Evolutionary conservation across 192 early-diverging fungal species (phyloP), one percentile per base, ranked within the genome.

Genomic region (Coemansia interrupta): DNA sequence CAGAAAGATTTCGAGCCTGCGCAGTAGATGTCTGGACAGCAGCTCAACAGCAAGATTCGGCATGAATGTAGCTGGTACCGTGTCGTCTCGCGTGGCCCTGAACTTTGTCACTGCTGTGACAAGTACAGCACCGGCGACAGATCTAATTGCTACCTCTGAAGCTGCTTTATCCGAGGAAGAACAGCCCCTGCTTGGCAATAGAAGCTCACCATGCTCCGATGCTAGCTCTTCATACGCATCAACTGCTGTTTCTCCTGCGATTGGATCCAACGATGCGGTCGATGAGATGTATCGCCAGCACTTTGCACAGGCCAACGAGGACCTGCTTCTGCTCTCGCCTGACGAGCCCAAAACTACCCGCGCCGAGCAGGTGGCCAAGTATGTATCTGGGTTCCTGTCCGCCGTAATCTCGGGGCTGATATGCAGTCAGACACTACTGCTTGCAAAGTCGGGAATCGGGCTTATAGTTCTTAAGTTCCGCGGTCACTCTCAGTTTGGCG

Each of bases 401-500:
- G 89, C 87, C n/a, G 61, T 84, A 29, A 61, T 91, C 1, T 80
- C 84, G 23, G 89, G 87, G 15, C 86, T 86, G 49, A 78, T 91
- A 19, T 86, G 86, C 53, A 85, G 86, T 51, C 89, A 91, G 57
- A 84, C 83, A 5, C 63, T 91, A 53, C 60, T 91, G 51, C 87
- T 89, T 67, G 89, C 89, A 44, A 91, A 91, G 56, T 88, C 85
- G 45, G 89, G 88, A 3, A 82, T 89, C 15, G 89, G 89, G 20
- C 71, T 91, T 54, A 56, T 91, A n/a, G 64, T 86, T 4, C 62
- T 89, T 24, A 86, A 83, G 0, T 57, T 86, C 14, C 39, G 78
- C 14, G 75, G 85, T 15, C 44, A 82, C 53, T 88, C 88, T 62
- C 89, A 89, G 55, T 83, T 91, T 44, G 81, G 83, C 23, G 80